Conservation (phyloP, 1,139 yeast genomes). For the Geotrichum aggregatum region DNA sequence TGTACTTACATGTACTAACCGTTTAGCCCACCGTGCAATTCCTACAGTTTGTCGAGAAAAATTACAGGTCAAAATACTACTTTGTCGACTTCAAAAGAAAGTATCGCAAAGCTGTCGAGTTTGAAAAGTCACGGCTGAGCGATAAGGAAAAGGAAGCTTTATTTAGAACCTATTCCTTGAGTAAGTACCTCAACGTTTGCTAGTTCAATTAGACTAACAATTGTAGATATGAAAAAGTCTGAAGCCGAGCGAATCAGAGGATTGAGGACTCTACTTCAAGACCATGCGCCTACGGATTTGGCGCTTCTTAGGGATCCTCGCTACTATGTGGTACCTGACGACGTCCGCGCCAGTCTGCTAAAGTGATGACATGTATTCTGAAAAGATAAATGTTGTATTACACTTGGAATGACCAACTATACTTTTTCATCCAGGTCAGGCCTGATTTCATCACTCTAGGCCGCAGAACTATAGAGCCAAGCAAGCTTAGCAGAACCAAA, state of each 20-base stretch:
- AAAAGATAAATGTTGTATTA: not conserved
- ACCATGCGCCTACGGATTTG: slow-evolving; percentile 1
- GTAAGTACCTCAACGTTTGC: slow-evolving; percentile 3
- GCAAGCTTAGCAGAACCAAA: too few relatives aligned
- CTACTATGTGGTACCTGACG: slow-evolving; percentile 11
- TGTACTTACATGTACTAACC: not conserved
- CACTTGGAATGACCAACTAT: too few relatives aligned
- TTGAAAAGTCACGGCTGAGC: slow-evolving; percentile 34
- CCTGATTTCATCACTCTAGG: too few relatives aligned
- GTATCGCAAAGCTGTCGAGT: slow-evolving; percentile 35
- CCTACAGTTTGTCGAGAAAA: slow-evolving; percentile 36
- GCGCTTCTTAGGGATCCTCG: slow-evolving; percentile 12
- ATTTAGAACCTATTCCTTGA: slow-evolving; percentile 38
- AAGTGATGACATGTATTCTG: not conserved
- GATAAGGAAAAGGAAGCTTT: slow-evolving; percentile 43
- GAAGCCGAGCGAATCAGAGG: slow-evolving; percentile 8
- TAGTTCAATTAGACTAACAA: not conserved
- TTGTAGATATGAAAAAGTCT: slow-evolving; percentile 16
- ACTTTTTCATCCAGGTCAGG: too few relatives aligned
- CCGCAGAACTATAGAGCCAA: too few relatives aligned
- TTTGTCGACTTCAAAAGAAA: slow-evolving; percentile 49
- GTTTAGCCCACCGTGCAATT: slow-evolving; percentile 32
- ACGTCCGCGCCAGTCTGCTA: not conserved
- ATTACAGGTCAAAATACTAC: slow-evolving; percentile 36
- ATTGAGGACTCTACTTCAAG: slow-evolving; percentile 4